Evolutionary conservation across 495 filamentous ascomycete species (phyloP).

Genomic region (Penicillium taxi): DNA sequence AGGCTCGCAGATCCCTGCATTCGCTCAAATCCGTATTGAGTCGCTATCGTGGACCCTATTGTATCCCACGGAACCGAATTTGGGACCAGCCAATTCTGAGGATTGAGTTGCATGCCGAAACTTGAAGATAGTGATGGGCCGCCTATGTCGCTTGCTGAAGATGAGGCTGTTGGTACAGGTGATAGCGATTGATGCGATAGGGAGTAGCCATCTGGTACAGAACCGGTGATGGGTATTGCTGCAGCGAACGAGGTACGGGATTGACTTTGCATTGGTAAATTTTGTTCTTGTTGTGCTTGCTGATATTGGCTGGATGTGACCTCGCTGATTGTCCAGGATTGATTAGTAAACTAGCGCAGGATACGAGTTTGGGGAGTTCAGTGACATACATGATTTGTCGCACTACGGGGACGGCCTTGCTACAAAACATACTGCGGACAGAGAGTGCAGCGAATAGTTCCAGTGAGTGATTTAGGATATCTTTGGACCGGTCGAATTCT

Average conservation of each 20-base stretch:
- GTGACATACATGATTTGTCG: constrained; percentile 35
- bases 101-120: constrained; percentile 24
- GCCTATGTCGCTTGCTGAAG: constrained; percentile 17
- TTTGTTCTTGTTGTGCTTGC: constrained; percentile 7
- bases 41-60: constrained; percentile 11
- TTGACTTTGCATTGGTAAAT: too few relatives aligned
- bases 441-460: constrained; percentile 35
- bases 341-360: background rate
- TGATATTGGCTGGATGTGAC: constrained; percentile 16
- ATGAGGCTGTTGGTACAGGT: constrained; percentile 19
- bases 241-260: constrained; percentile 8
- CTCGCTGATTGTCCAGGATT: constrained; percentile 15
- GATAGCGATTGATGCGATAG: constrained; percentile 17
- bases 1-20: too few relatives aligned
- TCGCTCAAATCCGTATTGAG: constrained; percentile 13
- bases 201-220: constrained; percentile 14
- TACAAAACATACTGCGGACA: constrained; percentile 34
- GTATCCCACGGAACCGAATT: constrained; percentile 30
- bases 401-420: constrained; percentile 33
- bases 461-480: constrained; percentile 22
- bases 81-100: constrained; percentile 32
- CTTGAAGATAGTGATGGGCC: constrained; percentile 16
- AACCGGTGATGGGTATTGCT: constrained; percentile 2
- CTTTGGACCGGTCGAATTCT: constrained; percentile 29
- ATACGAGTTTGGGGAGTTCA: too few relatives aligned